Base-by-base conservation (phyloP, 176 grass and related monocot species). In the Otatea glauca region DNA sequence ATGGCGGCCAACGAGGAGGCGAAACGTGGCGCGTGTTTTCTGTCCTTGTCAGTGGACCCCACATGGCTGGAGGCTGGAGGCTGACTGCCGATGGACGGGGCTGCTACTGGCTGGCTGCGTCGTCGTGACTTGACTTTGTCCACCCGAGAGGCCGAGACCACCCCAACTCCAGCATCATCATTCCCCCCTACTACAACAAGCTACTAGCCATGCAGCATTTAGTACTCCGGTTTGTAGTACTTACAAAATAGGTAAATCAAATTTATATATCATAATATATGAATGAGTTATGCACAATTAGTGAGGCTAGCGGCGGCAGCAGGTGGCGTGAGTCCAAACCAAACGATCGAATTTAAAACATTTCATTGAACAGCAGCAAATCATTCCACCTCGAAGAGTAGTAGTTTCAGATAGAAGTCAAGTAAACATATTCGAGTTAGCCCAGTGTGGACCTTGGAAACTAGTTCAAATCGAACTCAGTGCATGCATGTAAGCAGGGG, bases 101-200 rank as follows among this genome's bases (percentile, higher is more conserved):
- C 75, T 43, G 50, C 35, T 53, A 4, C 47, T 24, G 25, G 32
- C n/a, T 34, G 42, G 68, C 21, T 27, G 35, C 51, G 44, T 77
- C 83, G 88, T 86, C 73, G 73, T 62, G 84, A 86, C 84, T 79
- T 78, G 74, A 86, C 78, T 43, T 72, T 0, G 64, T 39, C 15
- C 84, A 64, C 54, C 80, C 74, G 75, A n/a, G n/a, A n/a, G n/a
- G n/a, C n/a, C n/a, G n/a, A 1, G 39, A 71, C 49, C 65, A 53
- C 1, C 81, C 62, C 69, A 80, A 51, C 86, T 86, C 47, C 56
- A 86, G 88, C 83, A 38, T 44, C 83, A 90, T 86, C 88, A 89
- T 89, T 81, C 48, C 70, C 77, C 75, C 47, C 58, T 47, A 70
- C 67, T 4, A 2, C 51, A 27, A 14, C 25, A 18, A 29, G 56